Conservation (phyloP, 345 rosid species). For the Noccaea caerulescens region DNA sequence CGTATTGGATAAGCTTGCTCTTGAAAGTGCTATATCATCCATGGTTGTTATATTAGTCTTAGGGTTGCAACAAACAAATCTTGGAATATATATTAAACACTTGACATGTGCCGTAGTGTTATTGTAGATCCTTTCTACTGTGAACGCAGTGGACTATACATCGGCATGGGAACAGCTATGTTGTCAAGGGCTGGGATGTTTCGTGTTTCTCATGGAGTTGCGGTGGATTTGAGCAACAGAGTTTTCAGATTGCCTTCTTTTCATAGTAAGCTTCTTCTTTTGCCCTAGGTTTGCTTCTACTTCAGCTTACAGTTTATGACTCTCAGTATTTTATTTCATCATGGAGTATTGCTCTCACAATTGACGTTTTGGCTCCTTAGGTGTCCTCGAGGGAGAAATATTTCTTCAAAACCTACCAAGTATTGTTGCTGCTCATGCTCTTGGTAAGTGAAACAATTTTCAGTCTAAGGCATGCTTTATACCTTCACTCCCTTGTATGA, state of each 20-base stretch:
- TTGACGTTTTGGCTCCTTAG: slow-evolving; percentile 48
- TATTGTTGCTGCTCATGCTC: slow-evolving; percentile 81
- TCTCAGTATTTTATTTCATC: slow-evolving; percentile 28
- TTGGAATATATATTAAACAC: slow-evolving; percentile 16
- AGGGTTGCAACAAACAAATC: not conserved
- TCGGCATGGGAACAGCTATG: slow-evolving; percentile 88
- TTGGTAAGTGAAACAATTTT: slow-evolving; percentile 56
- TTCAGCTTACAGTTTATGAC: slow-evolving; percentile 19
- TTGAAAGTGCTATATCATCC: not conserved
- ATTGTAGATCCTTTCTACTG: slow-evolving; percentile 73
- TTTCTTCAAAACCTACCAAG: slow-evolving; percentile 98
- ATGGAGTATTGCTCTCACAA: slow-evolving; percentile 12
- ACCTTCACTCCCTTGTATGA: slow-evolving; percentile 13
- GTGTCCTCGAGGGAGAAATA: slow-evolving; percentile 93
- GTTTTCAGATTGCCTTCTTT: slow-evolving; percentile 84
- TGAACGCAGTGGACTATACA: slow-evolving; percentile 81
- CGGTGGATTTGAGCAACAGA: slow-evolving; percentile 78
- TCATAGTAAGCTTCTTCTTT: slow-evolving; percentile 57
- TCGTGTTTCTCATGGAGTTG: slow-evolving; percentile 79
- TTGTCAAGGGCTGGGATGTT: slow-evolving; percentile 96
- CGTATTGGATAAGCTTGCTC: not conserved
- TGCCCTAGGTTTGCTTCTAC: slow-evolving; percentile 12
- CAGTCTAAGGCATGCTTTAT: not conserved
- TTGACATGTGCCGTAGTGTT: slow-evolving; percentile 42
- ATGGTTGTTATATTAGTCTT: not conserved